Percentiles rank a stretch among this genome's conserved stretches.
Conservation (phyloP, 108 stramenopile genomes). For the Skeletonema tropicum region DNA sequence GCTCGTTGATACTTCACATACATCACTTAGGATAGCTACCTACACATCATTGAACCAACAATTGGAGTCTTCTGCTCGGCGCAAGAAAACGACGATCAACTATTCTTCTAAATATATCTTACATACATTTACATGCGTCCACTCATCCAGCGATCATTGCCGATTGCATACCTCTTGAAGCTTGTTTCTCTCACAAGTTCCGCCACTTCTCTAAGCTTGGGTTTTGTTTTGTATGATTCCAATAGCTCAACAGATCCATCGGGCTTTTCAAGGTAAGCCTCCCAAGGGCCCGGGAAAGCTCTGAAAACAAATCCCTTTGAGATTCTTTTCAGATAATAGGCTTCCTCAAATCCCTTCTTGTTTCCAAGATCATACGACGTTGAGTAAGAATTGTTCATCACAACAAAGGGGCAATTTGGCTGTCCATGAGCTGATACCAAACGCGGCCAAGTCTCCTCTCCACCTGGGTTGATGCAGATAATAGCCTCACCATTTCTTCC, state of each 20-base stretch:
- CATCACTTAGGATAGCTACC: too few relatives aligned
- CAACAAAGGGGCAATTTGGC: constrained; percentile 63
- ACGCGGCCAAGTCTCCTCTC: constrained; percentile 80
- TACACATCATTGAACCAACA: too few relatives aligned
- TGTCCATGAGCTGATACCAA: constrained; percentile 62
- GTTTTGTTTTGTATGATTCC: constrained; percentile 78
- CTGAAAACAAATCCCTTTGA: constrained; percentile 88
- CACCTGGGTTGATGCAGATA: constrained; percentile 85
- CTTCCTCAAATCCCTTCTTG: constrained; percentile 80
- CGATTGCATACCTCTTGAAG: constrained; percentile 86
- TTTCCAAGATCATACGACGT: constrained; percentile 88
- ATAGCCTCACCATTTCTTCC: constrained; percentile 63
- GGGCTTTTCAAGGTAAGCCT: constrained; percentile 87
- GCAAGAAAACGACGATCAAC: too few relatives aligned
- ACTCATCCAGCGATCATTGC: constrained; percentile 88
- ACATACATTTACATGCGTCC: constrained; percentile 42
- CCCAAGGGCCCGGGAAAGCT: constrained; percentile 83
- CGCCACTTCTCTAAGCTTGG: constrained; percentile 69
- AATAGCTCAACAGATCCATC: constrained; percentile 81
- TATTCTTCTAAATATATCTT: too few relatives aligned
- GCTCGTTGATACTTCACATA: too few relatives aligned
- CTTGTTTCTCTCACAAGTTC: constrained; percentile 83
- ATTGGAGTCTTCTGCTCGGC: too few relatives aligned
- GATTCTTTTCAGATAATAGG: constrained; percentile 83
- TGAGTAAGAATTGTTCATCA: constrained; percentile 83